Evolutionary conservation across 148 eudicot species (phyloP), one percentile per base, ranked within the genome.

Genomic region (Pharnaceum exiguum): DNA sequence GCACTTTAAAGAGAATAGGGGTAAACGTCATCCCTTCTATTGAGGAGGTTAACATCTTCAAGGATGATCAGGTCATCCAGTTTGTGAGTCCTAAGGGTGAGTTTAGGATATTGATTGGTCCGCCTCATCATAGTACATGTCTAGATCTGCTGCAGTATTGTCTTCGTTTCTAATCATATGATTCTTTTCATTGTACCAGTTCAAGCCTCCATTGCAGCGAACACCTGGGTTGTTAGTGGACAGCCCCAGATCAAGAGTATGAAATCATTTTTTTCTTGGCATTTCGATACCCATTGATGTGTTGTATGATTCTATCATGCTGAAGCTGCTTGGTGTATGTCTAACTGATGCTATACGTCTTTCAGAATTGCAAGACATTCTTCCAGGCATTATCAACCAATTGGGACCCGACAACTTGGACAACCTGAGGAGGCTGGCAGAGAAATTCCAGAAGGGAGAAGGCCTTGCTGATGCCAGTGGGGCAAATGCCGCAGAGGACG

Each of bases 161-260:
- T 9, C 8, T 37, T 27, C 26, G 35, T 10, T 15, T 0, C 61
- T 63, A 18, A 71, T 21, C 11, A 1, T 10, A 24, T 11, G 15
- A 2, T 44, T 40, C 32, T 39, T 37, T 22, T 21, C n/a, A 31
- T 67, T 68, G 23, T 25, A 35, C 51, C 91, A 89, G 96, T 89
- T 69, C 96, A 89, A 85, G 96, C 96, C 33, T 81, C 96, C 11
- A 79, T 85, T 71, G 77, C 83, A 6, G 96, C 96, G 49, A 89
- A 89, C 75, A 89, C 96, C 28, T 89, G 96, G 96, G 96, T 89
- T 66, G 96, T 89, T 42, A 89, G 96, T 54, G 96, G 96, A 21
- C 35, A 89, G 61, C 96, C 96, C 25, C 96, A 89, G 73, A 85
- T 76, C 57, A 89, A 89, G 83, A 85, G 96, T 89, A 85, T 15